These are phyloP conservation scores for Erigeron canadensis DNA, from an alignment of 129 eudicot species.

Conservation along the genomic window DNA sequence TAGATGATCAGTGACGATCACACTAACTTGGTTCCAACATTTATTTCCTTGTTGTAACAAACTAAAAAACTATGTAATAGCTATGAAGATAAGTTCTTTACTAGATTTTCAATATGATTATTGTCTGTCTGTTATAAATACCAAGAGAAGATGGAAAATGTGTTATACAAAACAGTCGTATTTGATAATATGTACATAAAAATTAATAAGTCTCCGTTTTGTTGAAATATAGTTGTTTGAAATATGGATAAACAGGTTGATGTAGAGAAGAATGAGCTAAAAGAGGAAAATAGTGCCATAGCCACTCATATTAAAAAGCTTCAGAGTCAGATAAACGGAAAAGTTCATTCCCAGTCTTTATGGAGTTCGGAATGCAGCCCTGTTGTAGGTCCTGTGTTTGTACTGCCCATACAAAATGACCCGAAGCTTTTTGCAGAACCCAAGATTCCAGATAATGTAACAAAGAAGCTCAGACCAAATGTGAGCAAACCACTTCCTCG, in stretches of 20 bases:
- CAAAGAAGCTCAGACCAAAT: conserved; percentile 35
- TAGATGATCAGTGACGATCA: no score
- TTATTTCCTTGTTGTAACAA: neutral
- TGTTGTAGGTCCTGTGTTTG: conserved; percentile 42
- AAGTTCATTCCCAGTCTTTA: conserved; percentile 32
- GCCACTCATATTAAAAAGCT: conserved; percentile 60
- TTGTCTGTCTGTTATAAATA: neutral
- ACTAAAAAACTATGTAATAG: neutral
- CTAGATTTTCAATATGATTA: neutral
- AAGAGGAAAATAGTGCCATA: conserved; percentile 56
- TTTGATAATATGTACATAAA: no score
- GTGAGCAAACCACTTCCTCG: conserved; percentile 81
- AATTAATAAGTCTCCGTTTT: neutral
- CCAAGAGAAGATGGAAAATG: conserved; percentile 12
- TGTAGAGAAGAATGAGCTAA: conserved; percentile 61
- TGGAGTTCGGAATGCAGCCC: conserved; percentile 27
- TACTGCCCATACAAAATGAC: conserved; percentile 55
- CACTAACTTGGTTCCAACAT: neutral
- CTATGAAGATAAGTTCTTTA: neutral
- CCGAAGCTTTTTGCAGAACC: conserved; percentile 32
- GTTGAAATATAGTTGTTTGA: neutral
- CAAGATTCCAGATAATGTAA: conserved; percentile 22
- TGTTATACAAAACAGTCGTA: neutral
- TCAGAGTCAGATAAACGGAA: conserved; percentile 49
- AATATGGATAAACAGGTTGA: conserved; percentile 48